Base-by-base conservation (phyloP, 148 eudicot species). In the Chenopodium quinoa region DNA sequence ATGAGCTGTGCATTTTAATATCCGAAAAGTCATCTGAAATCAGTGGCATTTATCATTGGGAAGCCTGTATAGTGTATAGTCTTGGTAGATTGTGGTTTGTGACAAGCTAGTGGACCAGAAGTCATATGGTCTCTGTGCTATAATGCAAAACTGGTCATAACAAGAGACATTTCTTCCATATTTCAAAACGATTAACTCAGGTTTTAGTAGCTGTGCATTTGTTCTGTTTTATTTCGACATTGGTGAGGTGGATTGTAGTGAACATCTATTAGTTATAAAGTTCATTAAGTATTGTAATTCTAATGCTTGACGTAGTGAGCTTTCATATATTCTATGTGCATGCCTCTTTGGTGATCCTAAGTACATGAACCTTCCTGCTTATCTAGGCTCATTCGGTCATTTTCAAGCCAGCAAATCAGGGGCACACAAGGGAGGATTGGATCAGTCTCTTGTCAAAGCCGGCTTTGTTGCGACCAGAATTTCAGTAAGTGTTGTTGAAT, bases 331-430 rank as follows among this genome's bases (percentile, higher is more conserved):
- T 50, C 14, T 50, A 50, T 50, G 54, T 50, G 54, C 54, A 50
- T 50, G 54, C 54, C 58, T 2, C 56, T 2, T 32, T 19, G 54
- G 44, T 17, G 9, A 34, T 73, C 13, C 52, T 76, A 56, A 75
- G 63, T 19, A 34, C 22, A 70, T n/a, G 75, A 77, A 81, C 37
- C 44, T 73, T 60, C 62, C 19, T 25, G 40, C 10, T 58, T 80
- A 74, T 75, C 58, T 87, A 96, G 99, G 99, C 71, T 96, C 99
- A 69, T 96, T 96, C 88, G 99, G 99, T 71, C 99, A 96, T 82
- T 96, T 96, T 83, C 99, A 96, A 87, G 98, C 99, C 80, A 96
- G 99, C 90, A 93, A 89, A 84, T 96, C 99, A n/a, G 93, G 97
- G 73, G 99, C 92, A 63, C 99, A 96, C 85, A 92, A 88, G 84